Evolutionary conservation across 768 basidiomycete genomes (phyloP).

Genomic region (Tricholoma sp.): DNA sequence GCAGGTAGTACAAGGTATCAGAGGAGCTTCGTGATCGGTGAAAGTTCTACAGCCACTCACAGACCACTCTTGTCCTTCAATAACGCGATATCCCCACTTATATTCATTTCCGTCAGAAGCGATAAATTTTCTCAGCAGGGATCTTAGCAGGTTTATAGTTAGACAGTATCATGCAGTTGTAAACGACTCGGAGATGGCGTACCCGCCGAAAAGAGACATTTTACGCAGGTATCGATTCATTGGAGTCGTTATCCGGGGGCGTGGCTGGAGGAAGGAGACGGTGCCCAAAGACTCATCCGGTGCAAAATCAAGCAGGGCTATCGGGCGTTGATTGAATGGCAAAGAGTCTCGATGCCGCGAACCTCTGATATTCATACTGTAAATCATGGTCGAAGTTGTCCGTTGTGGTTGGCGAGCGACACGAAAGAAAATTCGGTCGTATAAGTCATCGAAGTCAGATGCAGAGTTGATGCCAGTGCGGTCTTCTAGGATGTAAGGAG

Average conservation of each 20-base stretch:
- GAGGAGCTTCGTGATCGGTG: neutral
- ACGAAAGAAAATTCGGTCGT: slow-evolving; percentile 70
- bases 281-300: slow-evolving; percentile 55
- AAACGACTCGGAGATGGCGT: slow-evolving; percentile 23
- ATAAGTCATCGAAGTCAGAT: slow-evolving; percentile 74
- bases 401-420: slow-evolving; percentile 45
- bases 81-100: slow-evolving; percentile 54
- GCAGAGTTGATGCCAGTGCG: slow-evolving; percentile 18
- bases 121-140: slow-evolving; percentile 61
- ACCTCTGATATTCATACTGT: slow-evolving; percentile 61
- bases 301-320: slow-evolving; percentile 56
- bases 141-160: slow-evolving; percentile 32
- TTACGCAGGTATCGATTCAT: slow-evolving; percentile 65
- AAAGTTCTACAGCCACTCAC: slow-evolving; percentile 36
- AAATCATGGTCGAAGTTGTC: slow-evolving; percentile 44
- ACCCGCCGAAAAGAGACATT: slow-evolving; percentile 64
- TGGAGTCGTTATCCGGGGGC: slow-evolving; percentile 38
- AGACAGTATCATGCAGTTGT: neutral
- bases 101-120: slow-evolving; percentile 70
- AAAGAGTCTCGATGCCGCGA: slow-evolving; percentile 53
- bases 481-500: slow-evolving; percentile 2
- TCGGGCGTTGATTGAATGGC: slow-evolving; percentile 47
- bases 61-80: slow-evolving; percentile 68
- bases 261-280: slow-evolving; percentile 45
- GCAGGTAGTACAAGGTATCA: neutral